Percentiles rank a stretch among this genome's conserved stretches.
These are phyloP conservation scores for Stenocarpella maydis DNA, from an alignment of 2,329 filamentous ascomycete species.

Conservation along the genomic window DNA sequence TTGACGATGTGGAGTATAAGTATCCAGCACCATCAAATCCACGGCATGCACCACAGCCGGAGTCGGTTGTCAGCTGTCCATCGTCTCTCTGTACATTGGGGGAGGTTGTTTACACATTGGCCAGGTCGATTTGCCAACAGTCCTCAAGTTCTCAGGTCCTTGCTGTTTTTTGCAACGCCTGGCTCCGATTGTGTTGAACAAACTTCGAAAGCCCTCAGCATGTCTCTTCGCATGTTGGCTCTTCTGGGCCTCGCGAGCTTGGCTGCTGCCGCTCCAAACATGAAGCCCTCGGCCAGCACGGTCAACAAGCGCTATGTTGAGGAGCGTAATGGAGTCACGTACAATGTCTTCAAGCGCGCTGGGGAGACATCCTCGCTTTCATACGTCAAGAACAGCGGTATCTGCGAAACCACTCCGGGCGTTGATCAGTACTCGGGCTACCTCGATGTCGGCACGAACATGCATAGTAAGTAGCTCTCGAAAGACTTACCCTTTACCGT, in stretches of 20 bases:
- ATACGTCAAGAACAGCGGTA: constrained; percentile 59
- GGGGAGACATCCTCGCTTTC: constrained; percentile 53
- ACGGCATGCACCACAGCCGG: background rate
- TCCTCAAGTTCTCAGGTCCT: too few relatives aligned
- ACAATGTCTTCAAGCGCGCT: constrained; percentile 58
- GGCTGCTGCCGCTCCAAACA: constrained; percentile 27
- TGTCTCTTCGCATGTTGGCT: constrained; percentile 28
- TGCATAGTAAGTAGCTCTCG: constrained; percentile 31
- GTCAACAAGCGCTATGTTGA: constrained; percentile 34
- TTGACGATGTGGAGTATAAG: background rate
- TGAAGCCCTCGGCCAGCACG: background rate
- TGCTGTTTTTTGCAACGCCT: background rate
- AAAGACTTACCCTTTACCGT: too few relatives aligned
- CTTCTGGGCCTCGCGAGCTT: constrained; percentile 31
- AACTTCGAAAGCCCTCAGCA: background rate
- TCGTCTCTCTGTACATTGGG: background rate
- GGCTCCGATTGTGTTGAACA: background rate
- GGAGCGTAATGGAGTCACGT: constrained; percentile 40
- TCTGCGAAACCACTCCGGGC: constrained; percentile 59
- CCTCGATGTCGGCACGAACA: constrained; percentile 47
- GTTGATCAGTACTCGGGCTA: constrained; percentile 62
- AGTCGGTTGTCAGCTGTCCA: background rate
- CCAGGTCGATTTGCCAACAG: background rate
- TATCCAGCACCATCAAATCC: background rate
- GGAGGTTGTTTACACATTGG: background rate